Evolutionary conservation across 208 protist genomes (phyloP).

Genomic region (Trypanosomatidae sp.): DNA sequence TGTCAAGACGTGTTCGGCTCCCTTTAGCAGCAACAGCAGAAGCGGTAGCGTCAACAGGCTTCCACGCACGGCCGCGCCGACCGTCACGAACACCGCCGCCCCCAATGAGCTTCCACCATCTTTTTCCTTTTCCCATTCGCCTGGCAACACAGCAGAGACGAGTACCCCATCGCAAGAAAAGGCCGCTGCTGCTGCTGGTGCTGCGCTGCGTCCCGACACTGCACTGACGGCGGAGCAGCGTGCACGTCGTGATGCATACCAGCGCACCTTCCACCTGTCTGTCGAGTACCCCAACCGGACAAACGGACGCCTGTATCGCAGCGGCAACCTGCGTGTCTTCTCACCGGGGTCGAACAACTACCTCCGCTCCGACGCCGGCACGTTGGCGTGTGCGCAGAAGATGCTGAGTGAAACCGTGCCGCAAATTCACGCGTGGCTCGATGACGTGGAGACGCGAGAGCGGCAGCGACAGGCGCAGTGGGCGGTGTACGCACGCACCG

Average conservation of each 20-base stretch:
- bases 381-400: slow-evolving; percentile 33
- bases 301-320: slow-evolving; percentile 37
- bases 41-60: too few relatives aligned
- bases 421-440: slow-evolving; percentile 47
- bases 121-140: too few relatives aligned
- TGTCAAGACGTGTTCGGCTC: too few relatives aligned
- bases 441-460: slow-evolving; percentile 23
- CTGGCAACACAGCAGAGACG: neutral
- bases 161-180: too few relatives aligned
- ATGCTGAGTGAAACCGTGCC: slow-evolving; percentile 48
- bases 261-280: slow-evolving; percentile 10
- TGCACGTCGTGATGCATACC: slow-evolving; percentile 8
- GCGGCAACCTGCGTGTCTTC: slow-evolving; percentile 50
- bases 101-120: too few relatives aligned
- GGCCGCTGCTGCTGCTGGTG: too few relatives aligned
- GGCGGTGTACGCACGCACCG: slow-evolving; percentile 7
- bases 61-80: too few relatives aligned
- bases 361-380: slow-evolving; percentile 39
- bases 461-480: slow-evolving; percentile 13
- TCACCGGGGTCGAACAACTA: slow-evolving; percentile 47
- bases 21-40: too few relatives aligned
- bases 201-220: neutral
- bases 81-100: too few relatives aligned
- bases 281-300: slow-evolving; percentile 21
- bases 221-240: slow-evolving; percentile 7